Base-by-base conservation (phyloP, 768 basidiomycete species). In the Roridomyces roridus region DNA sequence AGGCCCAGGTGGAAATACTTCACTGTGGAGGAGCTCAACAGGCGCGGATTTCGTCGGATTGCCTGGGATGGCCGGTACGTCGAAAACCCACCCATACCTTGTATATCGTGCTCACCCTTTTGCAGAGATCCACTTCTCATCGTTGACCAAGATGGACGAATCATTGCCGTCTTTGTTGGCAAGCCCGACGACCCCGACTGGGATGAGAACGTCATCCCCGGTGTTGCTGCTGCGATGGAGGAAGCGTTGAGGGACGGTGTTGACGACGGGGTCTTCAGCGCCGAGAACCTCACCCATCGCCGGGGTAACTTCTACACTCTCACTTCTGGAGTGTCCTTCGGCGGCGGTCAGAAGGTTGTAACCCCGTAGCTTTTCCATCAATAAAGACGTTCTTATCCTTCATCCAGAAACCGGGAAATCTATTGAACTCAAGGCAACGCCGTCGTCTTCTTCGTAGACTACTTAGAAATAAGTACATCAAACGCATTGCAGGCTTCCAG, bases 291-390 rank as follows among this genome's bases (percentile, higher is more conserved):
- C 2, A 14, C 8, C 5, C 52, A 54, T 25, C 52, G 44, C 0
- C 44, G 37, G 0, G 52, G 52, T 0, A 4, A n/a, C 1, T 54
- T 21, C 18, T 0, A 20, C 3, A 20, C 14, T 1, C 15, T 54
- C 6, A 18, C 36, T 1, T 7, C 43, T 0, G 45, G 52, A 1
- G 52, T 46, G 2, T 54, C 52, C 2, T 46, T 54, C 11, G 52
- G 52, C 2, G 52, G 52, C 35, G 45, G 52, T 1, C 52, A 54
- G 20, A 10, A 31, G 52, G 52, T 54, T n/a, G 4, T 40, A 7
- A n/a, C 37, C 37, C 14, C 29, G 29, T 40, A 40, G 8, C 8
- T 17, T 40, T n/a, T 17, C 6, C n/a, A 40, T 9, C n/a, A 20
- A 31, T 14, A 31, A 31, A 14, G 28, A 29, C 11, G 8, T 14